Conservation (phyloP, 257 asterid species). For the Cinchona pubescens region DNA sequence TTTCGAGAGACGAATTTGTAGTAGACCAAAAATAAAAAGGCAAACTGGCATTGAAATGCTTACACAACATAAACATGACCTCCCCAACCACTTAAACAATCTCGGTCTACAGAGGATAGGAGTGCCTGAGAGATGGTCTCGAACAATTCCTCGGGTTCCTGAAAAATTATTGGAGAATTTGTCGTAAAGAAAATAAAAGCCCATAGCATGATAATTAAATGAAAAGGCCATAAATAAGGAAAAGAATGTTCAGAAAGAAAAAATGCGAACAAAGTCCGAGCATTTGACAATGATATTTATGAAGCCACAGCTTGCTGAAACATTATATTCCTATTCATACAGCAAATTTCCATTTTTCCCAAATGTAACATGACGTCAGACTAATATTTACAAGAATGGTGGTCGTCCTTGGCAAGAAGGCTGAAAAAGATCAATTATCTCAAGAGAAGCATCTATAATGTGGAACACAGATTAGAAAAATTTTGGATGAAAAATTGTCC, state of each 20-base stretch:
- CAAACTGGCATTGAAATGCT: constrained; percentile 25
- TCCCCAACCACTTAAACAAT: constrained; percentile 99
- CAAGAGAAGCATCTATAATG: neutral
- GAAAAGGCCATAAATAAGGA: neutral
- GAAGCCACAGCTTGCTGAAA: neutral
- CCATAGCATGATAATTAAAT: neutral
- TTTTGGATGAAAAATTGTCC: no score
- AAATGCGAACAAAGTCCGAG: neutral
- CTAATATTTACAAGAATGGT: neutral
- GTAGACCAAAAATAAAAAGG: neutral
- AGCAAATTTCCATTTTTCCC: neutral
- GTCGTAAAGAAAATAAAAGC: neutral
- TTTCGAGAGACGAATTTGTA: neutral
- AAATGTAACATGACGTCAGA: neutral
- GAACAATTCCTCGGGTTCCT: constrained; percentile 88
- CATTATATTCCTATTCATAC: neutral
- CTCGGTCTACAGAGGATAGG: constrained; percentile 84
- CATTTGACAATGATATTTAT: neutral
- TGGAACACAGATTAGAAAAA: no score
- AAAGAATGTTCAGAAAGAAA: neutral
- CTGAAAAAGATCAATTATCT: neutral
- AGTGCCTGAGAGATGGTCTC: constrained; percentile 95
- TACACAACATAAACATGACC: constrained; percentile 96
- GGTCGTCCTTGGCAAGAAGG: neutral
- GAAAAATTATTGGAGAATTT: constrained; percentile 14